phyloP scores from a whole-genome alignment of 208 protist genomes.

The Naegleria lovaniensis region DNA sequence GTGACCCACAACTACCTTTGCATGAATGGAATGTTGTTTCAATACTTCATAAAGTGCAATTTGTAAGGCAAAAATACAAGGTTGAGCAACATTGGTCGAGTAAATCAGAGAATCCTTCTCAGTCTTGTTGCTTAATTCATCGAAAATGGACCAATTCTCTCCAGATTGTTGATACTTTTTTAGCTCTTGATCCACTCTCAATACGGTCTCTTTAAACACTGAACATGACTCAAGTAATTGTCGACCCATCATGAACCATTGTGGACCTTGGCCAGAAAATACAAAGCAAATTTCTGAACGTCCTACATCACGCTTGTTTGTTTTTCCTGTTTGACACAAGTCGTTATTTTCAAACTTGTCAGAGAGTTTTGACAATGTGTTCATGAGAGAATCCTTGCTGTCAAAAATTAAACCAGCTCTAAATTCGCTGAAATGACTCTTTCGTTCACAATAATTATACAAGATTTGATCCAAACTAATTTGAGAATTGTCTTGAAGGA shows the following conservation, averaged over 20 bases:
- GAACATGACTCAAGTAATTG: neutral
- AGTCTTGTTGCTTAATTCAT: neutral
- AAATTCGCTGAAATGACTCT: neutral
- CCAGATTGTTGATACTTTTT: neutral
- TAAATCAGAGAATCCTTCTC: neutral
- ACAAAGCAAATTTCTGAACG: neutral
- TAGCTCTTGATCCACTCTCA: neutral
- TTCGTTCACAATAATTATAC: neutral
- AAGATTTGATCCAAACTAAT: neutral
- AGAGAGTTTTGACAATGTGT: neutral
- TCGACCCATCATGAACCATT: neutral
- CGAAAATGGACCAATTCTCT: neutral
- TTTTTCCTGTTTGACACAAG: neutral
- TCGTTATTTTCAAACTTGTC: neutral
- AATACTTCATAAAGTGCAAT: neutral
- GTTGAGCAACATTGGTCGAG: neutral
- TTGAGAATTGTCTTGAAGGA: neutral
- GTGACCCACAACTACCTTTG: neutral
- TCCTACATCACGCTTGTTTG: neutral
- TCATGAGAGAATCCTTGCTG: neutral
- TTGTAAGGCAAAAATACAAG: neutral
- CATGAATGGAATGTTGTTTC: neutral
- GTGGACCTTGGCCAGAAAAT: conserved; percentile 9
- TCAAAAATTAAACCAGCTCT: neutral
- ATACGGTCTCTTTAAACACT: neutral